phyloP scores from a whole-genome alignment of 1,284 basidiomycete genomes.

The Pseudozyma hubeiensis region DNA sequence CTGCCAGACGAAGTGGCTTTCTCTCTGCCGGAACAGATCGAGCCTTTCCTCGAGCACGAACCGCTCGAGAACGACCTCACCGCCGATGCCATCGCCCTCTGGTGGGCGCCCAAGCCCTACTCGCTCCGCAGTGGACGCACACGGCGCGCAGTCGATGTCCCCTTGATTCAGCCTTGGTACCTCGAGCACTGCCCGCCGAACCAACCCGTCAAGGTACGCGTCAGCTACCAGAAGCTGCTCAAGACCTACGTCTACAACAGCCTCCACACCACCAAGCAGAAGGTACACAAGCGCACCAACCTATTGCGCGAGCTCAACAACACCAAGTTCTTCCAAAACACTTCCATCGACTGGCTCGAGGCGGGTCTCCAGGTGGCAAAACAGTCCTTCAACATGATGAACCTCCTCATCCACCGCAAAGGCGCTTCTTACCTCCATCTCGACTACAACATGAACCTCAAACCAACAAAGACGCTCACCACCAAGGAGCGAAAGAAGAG shows the following conservation, averaged over 20 bases:
- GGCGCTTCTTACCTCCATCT: slow-evolving; percentile 94
- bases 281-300: slow-evolving; percentile 98
- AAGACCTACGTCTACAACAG: slow-evolving; percentile 97
- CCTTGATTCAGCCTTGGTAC: slow-evolving; percentile 93
- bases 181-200: slow-evolving; percentile 96
- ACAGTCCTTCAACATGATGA: slow-evolving; percentile 99
- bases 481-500: slow-evolving; percentile 99
- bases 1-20: slow-evolving; percentile 80
- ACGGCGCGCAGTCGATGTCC: slow-evolving; percentile 92
- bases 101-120: slow-evolving; percentile 99
- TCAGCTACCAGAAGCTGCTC: slow-evolving; percentile 98
- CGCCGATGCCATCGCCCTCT: slow-evolving; percentile 95
- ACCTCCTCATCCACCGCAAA: slow-evolving; percentile 98
- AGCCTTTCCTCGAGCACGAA: slow-evolving; percentile 85
- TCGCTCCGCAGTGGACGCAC: slow-evolving; percentile 90
- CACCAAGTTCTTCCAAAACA: slow-evolving; percentile 99
- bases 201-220: slow-evolving; percentile 96
- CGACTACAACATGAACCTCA: slow-evolving; percentile 94
- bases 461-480: slow-evolving; percentile 97
- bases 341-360: slow-evolving; percentile 98
- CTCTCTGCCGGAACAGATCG: slow-evolving; percentile 82
- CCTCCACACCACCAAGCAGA: slow-evolving; percentile 86
- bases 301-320: slow-evolving; percentile 94
- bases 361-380: slow-evolving; percentile 97
- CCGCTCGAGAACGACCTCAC: slow-evolving; percentile 90